These are phyloP conservation scores for Aphanomyces euteiches DNA, from an alignment of 352 stramenopile genomes.

Conservation along the genomic window DNA sequence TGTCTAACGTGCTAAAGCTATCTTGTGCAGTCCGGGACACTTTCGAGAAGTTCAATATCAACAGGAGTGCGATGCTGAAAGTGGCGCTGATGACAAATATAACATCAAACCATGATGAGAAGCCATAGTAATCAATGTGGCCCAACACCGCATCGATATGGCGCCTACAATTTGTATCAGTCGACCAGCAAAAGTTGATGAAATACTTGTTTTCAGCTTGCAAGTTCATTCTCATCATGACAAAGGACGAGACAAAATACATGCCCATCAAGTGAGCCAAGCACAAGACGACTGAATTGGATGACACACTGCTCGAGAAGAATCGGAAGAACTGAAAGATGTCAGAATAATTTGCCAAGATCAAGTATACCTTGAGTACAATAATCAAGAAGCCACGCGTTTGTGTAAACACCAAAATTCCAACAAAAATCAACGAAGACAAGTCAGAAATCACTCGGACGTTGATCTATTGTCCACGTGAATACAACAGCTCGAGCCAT, in stretches of 20 bases:
- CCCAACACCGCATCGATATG: slow-evolving; percentile 80
- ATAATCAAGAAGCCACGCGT: slow-evolving; percentile 75
- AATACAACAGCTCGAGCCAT: no score
- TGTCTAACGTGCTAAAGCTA: slow-evolving; percentile 62
- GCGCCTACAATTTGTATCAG: slow-evolving; percentile 36
- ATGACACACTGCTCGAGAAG: slow-evolving; percentile 78
- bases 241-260: slow-evolving; percentile 86
- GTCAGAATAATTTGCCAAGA: not conserved
- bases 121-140: slow-evolving; percentile 80
- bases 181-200: slow-evolving; percentile 5
- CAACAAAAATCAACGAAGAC: slow-evolving; percentile 69
- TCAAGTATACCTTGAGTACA: slow-evolving; percentile 26
- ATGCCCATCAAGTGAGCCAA: slow-evolving; percentile 82
- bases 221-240: slow-evolving; percentile 86
- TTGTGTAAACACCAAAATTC: slow-evolving; percentile 80
- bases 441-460: slow-evolving; percentile 75
- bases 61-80: slow-evolving; percentile 55
- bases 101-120: slow-evolving; percentile 81
- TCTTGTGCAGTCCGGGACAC: slow-evolving; percentile 69
- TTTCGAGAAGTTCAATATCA: slow-evolving; percentile 72
- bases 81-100: slow-evolving; percentile 76
- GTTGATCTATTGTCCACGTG: slow-evolving; percentile 45
- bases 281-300: slow-evolving; percentile 78
- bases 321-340: slow-evolving; percentile 74
- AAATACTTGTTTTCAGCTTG: slow-evolving; percentile 57